Conservation (phyloP, 148 eudicot genomes). For the Vaccinium corymbosum region DNA sequence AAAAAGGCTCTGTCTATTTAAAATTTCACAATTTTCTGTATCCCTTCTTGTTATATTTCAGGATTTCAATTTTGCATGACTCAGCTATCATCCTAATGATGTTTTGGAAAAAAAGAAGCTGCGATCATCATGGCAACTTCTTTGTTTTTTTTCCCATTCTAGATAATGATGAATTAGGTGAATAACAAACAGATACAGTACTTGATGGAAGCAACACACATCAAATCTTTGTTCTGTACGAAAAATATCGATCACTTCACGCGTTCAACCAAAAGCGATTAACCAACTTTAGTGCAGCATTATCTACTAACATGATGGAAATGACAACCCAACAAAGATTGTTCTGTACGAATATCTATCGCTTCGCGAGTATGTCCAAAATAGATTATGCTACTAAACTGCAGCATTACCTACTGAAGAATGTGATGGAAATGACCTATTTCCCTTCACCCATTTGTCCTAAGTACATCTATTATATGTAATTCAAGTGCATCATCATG, state of each 20-base stretch:
- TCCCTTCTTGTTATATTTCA: not conserved
- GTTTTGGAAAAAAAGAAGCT: too few species aligned
- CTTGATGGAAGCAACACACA: not conserved
- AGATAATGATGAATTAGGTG: too few species aligned
- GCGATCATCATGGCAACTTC: too few species aligned
- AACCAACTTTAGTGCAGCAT: not conserved
- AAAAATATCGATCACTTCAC: not conserved
- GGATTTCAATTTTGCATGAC: not conserved
- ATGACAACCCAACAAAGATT: not conserved
- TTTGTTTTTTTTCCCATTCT: too few species aligned
- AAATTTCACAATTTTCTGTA: not conserved
- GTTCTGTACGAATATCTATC: not conserved
- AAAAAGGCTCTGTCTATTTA: not conserved
- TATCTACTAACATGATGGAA: not conserved
- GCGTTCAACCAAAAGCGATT: not conserved
- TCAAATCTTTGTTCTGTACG: slow-evolving; percentile 1
- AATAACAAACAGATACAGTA: too few species aligned
- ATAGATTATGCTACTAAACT: not conserved
- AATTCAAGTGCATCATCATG: not conserved
- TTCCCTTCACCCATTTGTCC: not conserved
- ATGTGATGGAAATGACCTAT: not conserved
- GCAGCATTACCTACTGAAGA: not conserved
- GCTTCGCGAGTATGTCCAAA: not conserved
- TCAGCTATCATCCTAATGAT: not conserved
- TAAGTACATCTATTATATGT: not conserved